Percentiles rank a stretch among this genome's conserved stretches.
phyloP scores from a whole-genome alignment of 2,329 filamentous ascomycete genomes.

The Microsporum canis region DNA sequence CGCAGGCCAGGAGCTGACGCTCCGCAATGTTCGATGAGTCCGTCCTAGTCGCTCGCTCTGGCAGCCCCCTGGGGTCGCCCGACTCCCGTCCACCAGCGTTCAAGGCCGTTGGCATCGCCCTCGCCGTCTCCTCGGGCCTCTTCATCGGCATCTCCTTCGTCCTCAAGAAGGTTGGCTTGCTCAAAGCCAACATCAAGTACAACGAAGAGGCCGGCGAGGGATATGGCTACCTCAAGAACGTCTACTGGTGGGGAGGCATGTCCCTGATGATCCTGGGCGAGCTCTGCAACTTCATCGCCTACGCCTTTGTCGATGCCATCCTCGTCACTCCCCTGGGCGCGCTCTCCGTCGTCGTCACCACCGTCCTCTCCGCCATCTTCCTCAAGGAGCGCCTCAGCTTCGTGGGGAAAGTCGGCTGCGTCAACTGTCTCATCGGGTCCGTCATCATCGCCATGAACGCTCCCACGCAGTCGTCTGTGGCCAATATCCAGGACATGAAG shows the following conservation, averaged over 20 bases:
- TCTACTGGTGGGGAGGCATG: slow-evolving; percentile 94
- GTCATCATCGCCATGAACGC: slow-evolving; percentile 93
- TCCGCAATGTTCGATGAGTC: neutral
- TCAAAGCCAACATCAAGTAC: slow-evolving; percentile 92
- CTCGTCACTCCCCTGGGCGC: slow-evolving; percentile 87
- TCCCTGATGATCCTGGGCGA: slow-evolving; percentile 93
- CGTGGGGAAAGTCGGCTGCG: slow-evolving; percentile 91
- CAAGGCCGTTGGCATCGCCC: slow-evolving; percentile 74
- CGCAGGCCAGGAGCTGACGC: neutral
- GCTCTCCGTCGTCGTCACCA: slow-evolving; percentile 82
- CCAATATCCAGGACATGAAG: slow-evolving; percentile 86
- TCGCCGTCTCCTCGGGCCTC: slow-evolving; percentile 75
- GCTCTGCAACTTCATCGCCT: slow-evolving; percentile 93
- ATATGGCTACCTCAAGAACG: slow-evolving; percentile 92
- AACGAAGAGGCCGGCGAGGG: slow-evolving; percentile 91
- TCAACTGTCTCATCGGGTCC: slow-evolving; percentile 85
- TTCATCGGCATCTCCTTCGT: slow-evolving; percentile 96
- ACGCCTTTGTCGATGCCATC: slow-evolving; percentile 93
- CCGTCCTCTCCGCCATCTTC: slow-evolving; percentile 84
- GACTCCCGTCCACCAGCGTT: slow-evolving; percentile 47
- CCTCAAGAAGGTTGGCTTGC: slow-evolving; percentile 81
- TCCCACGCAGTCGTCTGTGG: slow-evolving; percentile 71
- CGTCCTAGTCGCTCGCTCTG: slow-evolving; percentile 6
- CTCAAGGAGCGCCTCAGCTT: slow-evolving; percentile 91
- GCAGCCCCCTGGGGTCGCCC: slow-evolving; percentile 14